Conservation (phyloP, 129 eudicot species). For the Mikania micrantha region DNA sequence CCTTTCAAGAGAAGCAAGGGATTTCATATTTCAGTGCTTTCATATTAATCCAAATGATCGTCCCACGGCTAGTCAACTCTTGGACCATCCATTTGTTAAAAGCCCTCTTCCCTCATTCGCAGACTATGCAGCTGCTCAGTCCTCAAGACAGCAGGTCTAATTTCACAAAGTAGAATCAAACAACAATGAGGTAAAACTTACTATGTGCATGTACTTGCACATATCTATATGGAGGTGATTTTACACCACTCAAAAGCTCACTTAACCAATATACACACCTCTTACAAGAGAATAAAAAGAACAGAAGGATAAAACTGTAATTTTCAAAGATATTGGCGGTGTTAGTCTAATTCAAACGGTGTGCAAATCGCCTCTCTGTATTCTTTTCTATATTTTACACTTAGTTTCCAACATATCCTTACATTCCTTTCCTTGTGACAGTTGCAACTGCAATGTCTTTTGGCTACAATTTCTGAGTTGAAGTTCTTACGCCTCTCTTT, state of each 20-base stretch:
- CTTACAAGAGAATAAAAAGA: background rate
- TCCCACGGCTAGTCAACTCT: slow-evolving; percentile 77
- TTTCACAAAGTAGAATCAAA: background rate
- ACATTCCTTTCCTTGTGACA: background rate
- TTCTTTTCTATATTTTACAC: background rate
- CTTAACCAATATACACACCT: background rate
- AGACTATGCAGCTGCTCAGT: background rate
- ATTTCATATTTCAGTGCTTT: slow-evolving; percentile 61
- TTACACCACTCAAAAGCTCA: background rate
- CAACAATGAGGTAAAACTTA: slow-evolving; percentile 4
- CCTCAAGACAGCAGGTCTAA: slow-evolving; percentile 22
- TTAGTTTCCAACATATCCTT: background rate
- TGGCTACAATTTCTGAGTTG: slow-evolving; percentile 14
- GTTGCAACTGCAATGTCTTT: background rate
- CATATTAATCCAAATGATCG: slow-evolving; percentile 60
- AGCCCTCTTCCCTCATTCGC: background rate
- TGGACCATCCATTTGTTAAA: slow-evolving; percentile 73
- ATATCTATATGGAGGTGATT: background rate
- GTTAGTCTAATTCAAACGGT: background rate
- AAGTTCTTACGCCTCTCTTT: background rate
- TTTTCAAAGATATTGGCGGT: background rate
- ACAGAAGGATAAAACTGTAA: background rate
- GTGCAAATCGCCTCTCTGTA: background rate
- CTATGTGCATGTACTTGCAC: background rate
- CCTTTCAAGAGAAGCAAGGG: slow-evolving; percentile 61